Evolutionary conservation across 129 eudicot genomes (phyloP).

Genomic region (Silybum marianum): DNA sequence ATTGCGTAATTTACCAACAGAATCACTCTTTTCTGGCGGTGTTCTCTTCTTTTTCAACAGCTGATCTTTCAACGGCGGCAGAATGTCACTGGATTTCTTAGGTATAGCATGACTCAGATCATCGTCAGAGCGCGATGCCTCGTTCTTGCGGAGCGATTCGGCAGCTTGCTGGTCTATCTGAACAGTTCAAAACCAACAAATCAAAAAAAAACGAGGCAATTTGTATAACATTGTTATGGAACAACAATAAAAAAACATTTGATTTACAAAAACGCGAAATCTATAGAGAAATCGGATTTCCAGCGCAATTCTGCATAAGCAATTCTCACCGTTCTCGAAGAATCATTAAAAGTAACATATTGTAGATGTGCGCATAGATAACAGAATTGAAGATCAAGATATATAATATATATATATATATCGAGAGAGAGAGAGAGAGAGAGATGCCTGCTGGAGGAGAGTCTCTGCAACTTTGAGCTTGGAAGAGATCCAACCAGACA

Average conservation of each 20-base stretch:
- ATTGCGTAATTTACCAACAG: slow-evolving; percentile 33
- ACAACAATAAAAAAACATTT: not conserved
- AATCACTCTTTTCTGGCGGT: slow-evolving; percentile 33
- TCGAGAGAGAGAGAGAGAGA: slow-evolving; percentile 5
- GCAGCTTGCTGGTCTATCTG: slow-evolving; percentile 99
- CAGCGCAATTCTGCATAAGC: not conserved
- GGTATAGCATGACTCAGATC: slow-evolving; percentile 28
- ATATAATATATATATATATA: too few relatives aligned
- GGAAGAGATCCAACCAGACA: slow-evolving; percentile 96
- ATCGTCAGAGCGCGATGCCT: slow-evolving; percentile 50
- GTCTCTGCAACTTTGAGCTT: slow-evolving; percentile 90
- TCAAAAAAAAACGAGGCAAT: slow-evolving; percentile 5
- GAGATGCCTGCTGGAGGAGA: slow-evolving; percentile 67
- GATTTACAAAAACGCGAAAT: not conserved
- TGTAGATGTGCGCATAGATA: not conserved
- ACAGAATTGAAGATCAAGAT: not conserved
- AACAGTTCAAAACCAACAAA: slow-evolving; percentile 29
- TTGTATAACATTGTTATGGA: not conserved
- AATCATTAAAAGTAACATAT: not conserved
- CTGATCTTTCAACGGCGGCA: slow-evolving; percentile 73
- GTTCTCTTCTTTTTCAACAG: slow-evolving; percentile 69
- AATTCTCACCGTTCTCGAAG: not conserved
- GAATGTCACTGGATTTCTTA: slow-evolving; percentile 40
- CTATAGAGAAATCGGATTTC: not conserved
- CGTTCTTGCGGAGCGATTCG: slow-evolving; percentile 77